A percentile compares a stretch with the other conserved stretches of the same genome.
These are phyloP conservation scores for Emmonsiellopsis sp. DNA, from an alignment of 2,329 filamentous ascomycete species.

Conservation along the genomic window DNA sequence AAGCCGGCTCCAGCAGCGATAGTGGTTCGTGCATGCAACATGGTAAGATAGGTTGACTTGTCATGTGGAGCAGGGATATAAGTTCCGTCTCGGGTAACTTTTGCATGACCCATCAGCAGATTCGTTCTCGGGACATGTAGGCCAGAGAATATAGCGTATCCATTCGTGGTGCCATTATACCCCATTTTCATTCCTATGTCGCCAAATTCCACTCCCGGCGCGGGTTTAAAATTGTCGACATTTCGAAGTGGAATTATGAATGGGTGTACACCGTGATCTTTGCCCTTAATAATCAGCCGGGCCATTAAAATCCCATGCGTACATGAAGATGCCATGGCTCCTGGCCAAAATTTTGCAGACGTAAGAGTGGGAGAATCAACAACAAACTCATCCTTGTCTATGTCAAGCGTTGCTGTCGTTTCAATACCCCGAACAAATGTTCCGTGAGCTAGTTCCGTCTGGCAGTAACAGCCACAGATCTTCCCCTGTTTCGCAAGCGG, in stretches of 20 bases:
- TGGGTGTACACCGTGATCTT: constrained; percentile 19
- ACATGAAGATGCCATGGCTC: constrained; percentile 17
- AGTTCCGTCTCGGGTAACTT: constrained; percentile 17
- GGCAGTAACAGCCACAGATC: constrained; percentile 14
- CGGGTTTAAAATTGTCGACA: constrained; percentile 14
- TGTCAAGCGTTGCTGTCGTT: constrained; percentile 22
- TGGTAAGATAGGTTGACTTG: constrained; percentile 24
- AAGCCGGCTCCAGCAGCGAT: constrained; percentile 19
- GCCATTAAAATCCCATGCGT: constrained; percentile 23
- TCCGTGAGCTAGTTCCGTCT: constrained; percentile 25
- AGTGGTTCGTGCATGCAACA: constrained; percentile 21
- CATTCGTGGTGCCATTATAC: constrained; percentile 23
- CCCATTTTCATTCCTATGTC: constrained; percentile 19
- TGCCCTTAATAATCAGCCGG: constrained; percentile 16
- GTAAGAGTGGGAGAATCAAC: constrained; percentile 19
- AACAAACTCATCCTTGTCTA: constrained; percentile 19
- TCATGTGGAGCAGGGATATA: constrained; percentile 19
- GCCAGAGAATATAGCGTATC: constrained; percentile 22
- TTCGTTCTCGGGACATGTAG: constrained; percentile 24
- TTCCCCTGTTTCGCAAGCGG: constrained; percentile 8
- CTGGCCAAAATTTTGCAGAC: constrained; percentile 23
- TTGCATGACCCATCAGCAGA: constrained; percentile 20
- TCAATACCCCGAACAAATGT: constrained; percentile 22
- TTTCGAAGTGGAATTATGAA: constrained; percentile 21
- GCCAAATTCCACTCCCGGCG: constrained; percentile 18